Evolutionary conservation across 345 rosid species (phyloP).

Genomic region (Populus ilicifolia): DNA sequence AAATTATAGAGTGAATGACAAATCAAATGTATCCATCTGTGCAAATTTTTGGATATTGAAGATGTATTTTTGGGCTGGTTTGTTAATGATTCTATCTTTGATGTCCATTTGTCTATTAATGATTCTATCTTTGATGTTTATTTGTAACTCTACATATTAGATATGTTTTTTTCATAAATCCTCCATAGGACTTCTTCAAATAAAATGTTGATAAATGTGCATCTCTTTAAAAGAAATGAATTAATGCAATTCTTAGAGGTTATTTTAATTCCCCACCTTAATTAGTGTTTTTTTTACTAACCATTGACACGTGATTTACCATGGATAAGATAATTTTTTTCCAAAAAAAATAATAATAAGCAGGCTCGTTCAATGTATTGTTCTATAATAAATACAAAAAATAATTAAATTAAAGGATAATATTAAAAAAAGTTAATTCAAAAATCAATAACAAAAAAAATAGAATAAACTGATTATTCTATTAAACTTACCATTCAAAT

Average conservation of each 20-base stretch:
- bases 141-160: not conserved
- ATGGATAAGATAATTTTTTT: too few relatives aligned
- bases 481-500: rapidly evolving
- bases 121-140: not conserved
- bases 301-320: too few relatives aligned
- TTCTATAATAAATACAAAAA: too few relatives aligned
- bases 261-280: too few relatives aligned
- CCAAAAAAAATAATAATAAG: too few relatives aligned
- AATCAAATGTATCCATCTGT: not conserved
- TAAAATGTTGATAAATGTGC: not conserved
- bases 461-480: too few relatives aligned
- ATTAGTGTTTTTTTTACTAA: too few relatives aligned
- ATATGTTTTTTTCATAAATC: not conserved
- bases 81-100: not conserved
- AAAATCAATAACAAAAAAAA: too few relatives aligned
- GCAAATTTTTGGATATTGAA: not conserved
- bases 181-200: not conserved
- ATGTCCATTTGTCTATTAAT: not conserved
- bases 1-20: not conserved
- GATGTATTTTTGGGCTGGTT: not conserved
- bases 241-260: not conserved
- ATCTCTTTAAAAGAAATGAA: not conserved
- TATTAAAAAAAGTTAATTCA: too few relatives aligned
- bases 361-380: too few relatives aligned
- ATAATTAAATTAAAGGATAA: too few relatives aligned